These are phyloP conservation scores for Coelastrella sp. DNA, from an alignment of 139 green algal genomes.

Conservation along the genomic window DNA sequence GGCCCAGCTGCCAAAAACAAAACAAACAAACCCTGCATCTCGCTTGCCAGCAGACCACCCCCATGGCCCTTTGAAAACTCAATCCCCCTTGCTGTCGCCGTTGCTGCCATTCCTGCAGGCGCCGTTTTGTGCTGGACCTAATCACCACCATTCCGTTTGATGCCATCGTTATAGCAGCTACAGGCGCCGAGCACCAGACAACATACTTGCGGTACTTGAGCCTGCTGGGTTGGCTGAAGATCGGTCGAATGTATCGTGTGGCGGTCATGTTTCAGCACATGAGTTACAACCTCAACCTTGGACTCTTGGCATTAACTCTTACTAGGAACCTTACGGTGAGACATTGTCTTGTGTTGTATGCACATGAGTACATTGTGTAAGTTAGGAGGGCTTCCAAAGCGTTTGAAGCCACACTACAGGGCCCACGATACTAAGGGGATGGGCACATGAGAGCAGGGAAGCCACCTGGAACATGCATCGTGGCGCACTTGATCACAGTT, in stretches of 20 bases:
- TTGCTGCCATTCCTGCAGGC: constrained; percentile 3
- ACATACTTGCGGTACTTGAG: constrained; percentile 3
- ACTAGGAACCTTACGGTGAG: constrained; percentile 55
- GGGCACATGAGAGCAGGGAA: too few species aligned
- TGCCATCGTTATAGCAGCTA: constrained; percentile 15
- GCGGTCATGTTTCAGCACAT: constrained; percentile 50
- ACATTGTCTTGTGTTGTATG: background rate
- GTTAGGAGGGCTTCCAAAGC: too few species aligned
- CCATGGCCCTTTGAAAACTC: too few species aligned
- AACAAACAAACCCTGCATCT: background rate
- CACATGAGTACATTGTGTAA: background rate
- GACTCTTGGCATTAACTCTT: constrained; percentile 58
- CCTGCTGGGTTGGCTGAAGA: constrained; percentile 48
- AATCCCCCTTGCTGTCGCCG: too few species aligned
- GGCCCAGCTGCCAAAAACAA: background rate
- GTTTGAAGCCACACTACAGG: too few species aligned
- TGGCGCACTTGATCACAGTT: too few species aligned
- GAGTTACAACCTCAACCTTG: constrained; percentile 60
- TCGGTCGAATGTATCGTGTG: constrained; percentile 59
- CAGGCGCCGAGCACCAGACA: background rate
- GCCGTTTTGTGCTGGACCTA: constrained; percentile 37
- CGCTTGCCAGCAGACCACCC: background rate
- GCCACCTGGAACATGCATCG: too few species aligned
- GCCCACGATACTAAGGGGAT: too few species aligned
- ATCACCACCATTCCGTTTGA: constrained; percentile 43